Conservation (phyloP, 371 early-diverging fungal genomes). For the Smittium mucronatum region DNA sequence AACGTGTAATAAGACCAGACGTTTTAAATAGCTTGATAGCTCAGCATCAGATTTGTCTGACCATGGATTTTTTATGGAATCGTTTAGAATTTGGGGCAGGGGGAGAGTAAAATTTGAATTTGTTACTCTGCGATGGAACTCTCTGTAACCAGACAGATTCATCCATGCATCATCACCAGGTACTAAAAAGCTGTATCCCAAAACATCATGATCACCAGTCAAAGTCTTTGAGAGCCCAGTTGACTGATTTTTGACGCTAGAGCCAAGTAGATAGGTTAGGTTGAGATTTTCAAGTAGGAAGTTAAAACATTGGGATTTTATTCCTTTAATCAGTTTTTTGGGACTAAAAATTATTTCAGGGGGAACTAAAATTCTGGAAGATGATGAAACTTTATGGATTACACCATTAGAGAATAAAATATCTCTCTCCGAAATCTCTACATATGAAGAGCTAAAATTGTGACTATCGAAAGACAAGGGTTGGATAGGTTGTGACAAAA, state of each 20-base stretch:
- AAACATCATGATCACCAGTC: neutral
- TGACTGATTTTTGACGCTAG: neutral
- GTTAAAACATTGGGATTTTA: conserved; percentile 28
- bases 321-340: conserved; percentile 29
- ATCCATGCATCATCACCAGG: conserved; percentile 33
- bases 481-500: no score
- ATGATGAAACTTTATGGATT: neutral
- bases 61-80: conserved; percentile 28
- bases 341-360: conserved; percentile 28
- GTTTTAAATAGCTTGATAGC: conserved; percentile 21
- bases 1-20: conserved; percentile 28
- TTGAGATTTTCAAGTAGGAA: conserved; percentile 29
- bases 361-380: conserved; percentile 24
- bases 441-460: neutral
- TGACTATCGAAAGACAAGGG: neutral
- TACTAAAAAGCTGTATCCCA: conserved; percentile 30
- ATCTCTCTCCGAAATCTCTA: neutral
- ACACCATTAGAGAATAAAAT: neutral
- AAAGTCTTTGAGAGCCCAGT: neutral
- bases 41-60: conserved; percentile 29
- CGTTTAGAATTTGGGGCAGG: neutral
- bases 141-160: conserved; percentile 31
- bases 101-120: conserved; percentile 13
- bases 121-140: conserved; percentile 13
- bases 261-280: conserved; percentile 26